Evolutionary conservation across 2,329 filamentous ascomycete genomes (phyloP), one percentile per base, ranked within the genome.

Genomic region (Purpureocillium takamizusanense): DNA sequence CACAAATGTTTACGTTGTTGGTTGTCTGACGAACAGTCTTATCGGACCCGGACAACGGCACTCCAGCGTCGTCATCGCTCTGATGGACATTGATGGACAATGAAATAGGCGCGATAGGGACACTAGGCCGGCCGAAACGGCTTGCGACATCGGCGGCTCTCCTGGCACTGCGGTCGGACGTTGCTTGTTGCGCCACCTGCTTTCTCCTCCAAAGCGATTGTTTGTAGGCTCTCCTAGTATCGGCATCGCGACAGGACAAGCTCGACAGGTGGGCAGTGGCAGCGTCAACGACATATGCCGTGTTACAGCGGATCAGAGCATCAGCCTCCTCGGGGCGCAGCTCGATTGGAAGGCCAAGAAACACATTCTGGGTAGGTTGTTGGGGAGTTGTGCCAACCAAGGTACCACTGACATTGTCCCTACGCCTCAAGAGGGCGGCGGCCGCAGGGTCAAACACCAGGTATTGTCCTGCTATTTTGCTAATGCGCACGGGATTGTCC

Each of bases 301-400:
- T 76, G 42, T 76, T 78, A 49, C 81, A 82, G 48, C 87, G 81
- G 42, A 94, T 79, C 21, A 98, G 72, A 38, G 92, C 65, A 46
- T 80, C 75, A 4, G 83, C 89, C 66, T 98, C 92, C 63, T 97
- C 92, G 2, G 86, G 82, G 67, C 92, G 86, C 33, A 98, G 70
- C 66, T 95, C 84, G 18, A 97, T 66, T 3, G 92, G 92, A 36
- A 97, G 66, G 33, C 89, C 86, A 42, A 90, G 75, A 57, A 97
- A 97, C 41, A 95, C 76, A 63, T 95, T 97, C 63, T 98, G 92
- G 51, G 94, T 90, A 6, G 89, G 88, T 41, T 87, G 82, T 62
- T 97, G 89, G 2, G 92, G 90, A 23, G 95, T 78, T 7, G 86
- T 89, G 41, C 92, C 92, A 42, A 86, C 81, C 39, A 95, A 72